These are phyloP conservation scores for Coprinopsis marcescibilis DNA, from an alignment of 768 basidiomycete species.

Conservation along the genomic window DNA sequence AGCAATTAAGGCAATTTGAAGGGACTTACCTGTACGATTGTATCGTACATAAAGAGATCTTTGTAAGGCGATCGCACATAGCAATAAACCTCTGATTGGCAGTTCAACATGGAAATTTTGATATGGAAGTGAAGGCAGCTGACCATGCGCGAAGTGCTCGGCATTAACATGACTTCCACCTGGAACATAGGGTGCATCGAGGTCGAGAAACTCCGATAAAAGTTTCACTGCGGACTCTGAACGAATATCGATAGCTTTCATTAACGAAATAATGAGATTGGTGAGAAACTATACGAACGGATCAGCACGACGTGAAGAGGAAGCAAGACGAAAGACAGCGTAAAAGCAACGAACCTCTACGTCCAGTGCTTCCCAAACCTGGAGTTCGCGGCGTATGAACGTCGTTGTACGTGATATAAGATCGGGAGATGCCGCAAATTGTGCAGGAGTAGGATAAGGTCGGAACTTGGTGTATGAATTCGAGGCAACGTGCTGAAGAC, in stretches of 20 bases:
- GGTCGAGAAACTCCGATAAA: conserved; percentile 84
- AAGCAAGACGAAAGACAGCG: not conserved
- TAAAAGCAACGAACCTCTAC: conserved; percentile 81
- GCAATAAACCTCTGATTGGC: conserved; percentile 68
- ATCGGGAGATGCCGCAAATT: conserved; percentile 74
- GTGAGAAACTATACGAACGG: conserved; percentile 68
- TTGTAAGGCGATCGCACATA: conserved; percentile 87
- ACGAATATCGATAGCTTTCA: conserved; percentile 91
- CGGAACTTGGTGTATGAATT: conserved; percentile 81
- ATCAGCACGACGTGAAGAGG: conserved; percentile 14
- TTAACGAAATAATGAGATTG: conserved; percentile 80
- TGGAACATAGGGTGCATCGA: conserved; percentile 53
- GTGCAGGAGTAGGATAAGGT: conserved; percentile 84
- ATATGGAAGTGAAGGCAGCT: conserved; percentile 19
- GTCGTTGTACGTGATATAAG: conserved; percentile 68
- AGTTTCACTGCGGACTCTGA: conserved; percentile 82
- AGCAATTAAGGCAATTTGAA: conserved; percentile 7
- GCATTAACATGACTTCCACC: conserved; percentile 63
- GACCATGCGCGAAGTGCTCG: conserved; percentile 93
- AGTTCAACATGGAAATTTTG: not conserved
- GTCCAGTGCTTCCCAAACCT: conserved; percentile 85
- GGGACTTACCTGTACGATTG: conserved; percentile 63
- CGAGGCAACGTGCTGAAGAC: conserved; percentile 77
- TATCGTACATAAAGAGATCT: conserved; percentile 79
- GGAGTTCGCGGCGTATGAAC: conserved; percentile 81